Conservation (phyloP, 495 filamentous ascomycete species). For the Neurospora sp. region DNA sequence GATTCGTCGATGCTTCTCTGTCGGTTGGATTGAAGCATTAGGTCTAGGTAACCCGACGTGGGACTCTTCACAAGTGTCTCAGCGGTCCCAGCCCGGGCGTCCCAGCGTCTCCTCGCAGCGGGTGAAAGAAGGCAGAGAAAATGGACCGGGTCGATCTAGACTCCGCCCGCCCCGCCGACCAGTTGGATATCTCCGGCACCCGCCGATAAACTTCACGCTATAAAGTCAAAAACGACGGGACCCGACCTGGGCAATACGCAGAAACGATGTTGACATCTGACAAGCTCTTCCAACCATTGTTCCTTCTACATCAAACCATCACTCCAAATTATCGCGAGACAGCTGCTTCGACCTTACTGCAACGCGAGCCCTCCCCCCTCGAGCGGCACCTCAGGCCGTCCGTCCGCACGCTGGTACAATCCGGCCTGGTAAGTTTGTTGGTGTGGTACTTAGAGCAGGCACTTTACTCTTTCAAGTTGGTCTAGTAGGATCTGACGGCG, state of each 20-base stretch:
- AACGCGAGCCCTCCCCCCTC: not conserved
- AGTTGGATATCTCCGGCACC: not conserved
- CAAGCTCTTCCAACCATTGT: not conserved
- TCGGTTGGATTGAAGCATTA: not conserved
- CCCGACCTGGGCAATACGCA: not conserved
- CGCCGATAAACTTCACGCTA: not conserved
- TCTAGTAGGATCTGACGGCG: not conserved
- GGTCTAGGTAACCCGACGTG: not conserved
- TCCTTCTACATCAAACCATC: not conserved
- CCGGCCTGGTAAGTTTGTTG: not conserved
- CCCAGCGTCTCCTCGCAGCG: not conserved
- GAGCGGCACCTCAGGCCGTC: not conserved
- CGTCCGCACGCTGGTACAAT: not conserved
- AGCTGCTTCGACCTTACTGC: not conserved
- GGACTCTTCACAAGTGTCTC: not conserved
- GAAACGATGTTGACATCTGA: not conserved
- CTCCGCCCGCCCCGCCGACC: not conserved
- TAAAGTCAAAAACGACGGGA: not conserved
- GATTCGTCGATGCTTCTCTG: not conserved
- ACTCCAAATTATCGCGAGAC: not conserved
- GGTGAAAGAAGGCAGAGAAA: not conserved
- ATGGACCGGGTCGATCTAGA: not conserved
- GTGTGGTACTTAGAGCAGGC: not conserved
- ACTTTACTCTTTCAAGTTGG: not conserved
- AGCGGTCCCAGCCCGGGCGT: not conserved